Conservation (phyloP, 805 yeast species). For the Wickerhamomyces ciferrii region DNA sequence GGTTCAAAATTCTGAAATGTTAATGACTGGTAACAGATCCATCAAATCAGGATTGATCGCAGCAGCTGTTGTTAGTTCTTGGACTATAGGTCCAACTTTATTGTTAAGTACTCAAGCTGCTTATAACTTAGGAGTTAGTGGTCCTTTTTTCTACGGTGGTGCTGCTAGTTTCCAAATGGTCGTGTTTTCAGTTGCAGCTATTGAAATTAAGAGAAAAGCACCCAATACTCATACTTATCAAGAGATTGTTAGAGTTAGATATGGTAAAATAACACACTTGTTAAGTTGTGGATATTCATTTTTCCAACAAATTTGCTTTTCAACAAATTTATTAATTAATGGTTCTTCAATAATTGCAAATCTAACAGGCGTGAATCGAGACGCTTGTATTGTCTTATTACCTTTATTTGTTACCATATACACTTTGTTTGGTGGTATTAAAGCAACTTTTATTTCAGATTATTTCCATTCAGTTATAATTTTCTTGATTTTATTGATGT, state of each 20-base stretch:
- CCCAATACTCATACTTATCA: conserved; percentile 37
- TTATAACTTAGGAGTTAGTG: conserved; percentile 37
- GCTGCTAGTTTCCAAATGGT: conserved; percentile 30
- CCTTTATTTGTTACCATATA: conserved; percentile 44
- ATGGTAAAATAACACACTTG: conserved; percentile 31
- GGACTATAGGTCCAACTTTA: conserved; percentile 43
- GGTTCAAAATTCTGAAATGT: conserved; percentile 11
- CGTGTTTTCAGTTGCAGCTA: conserved; percentile 30
- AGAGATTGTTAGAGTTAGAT: conserved; percentile 32
- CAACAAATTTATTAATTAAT: conserved; percentile 35
- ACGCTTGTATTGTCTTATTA: conserved; percentile 39
- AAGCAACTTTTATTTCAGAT: conserved; percentile 47
- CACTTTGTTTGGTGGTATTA: conserved; percentile 45
- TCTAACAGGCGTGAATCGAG: conserved; percentile 38
- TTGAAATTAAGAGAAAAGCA: conserved; percentile 34
- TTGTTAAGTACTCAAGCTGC: conserved; percentile 33
- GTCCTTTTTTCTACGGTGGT: conserved; percentile 29
- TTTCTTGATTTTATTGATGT: conserved; percentile 29
- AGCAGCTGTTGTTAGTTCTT: conserved; percentile 37
- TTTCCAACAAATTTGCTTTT: conserved; percentile 31
- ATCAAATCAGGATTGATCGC: conserved; percentile 38
- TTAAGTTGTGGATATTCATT: conserved; percentile 30
- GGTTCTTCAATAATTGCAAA: conserved; percentile 37
- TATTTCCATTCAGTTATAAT: conserved; percentile 45
- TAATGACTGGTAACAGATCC: conserved; percentile 34